Base-by-base conservation (phyloP, 225 moss, liverwort and hornwort species). In the Neckera pumila region DNA sequence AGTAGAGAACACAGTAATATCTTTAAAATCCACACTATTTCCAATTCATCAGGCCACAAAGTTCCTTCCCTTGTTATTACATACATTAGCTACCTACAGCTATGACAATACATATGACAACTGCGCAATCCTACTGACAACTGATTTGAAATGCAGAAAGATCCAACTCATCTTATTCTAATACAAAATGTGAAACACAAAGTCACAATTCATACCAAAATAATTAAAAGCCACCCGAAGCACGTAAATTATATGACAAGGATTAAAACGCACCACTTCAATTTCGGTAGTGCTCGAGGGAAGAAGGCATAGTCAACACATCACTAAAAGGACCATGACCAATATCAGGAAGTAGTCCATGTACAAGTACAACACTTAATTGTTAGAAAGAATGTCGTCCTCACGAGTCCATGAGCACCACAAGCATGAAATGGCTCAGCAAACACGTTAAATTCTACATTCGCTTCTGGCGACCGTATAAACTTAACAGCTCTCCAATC, bases 311-410 rank as follows among this genome's bases (percentile, higher is more conserved):
- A 95, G 76, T 98, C 96, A 89, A 98, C 75, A 96, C 96, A 91
- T 98, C 96, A 90, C 97, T 98, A 83, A 98, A 98, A 76, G 96
- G 97, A n/a, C 97, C 97, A 91, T 98, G 96, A 38, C 97, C 97
- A 62, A 98, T 45, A 86, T 98, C 97, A 89, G 96, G 96, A 87
- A 98, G 97, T 74, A 98, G 92, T 80, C 59, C 89, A 89, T 67
- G 75, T 78, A 79, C 42, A 76, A 85, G 79, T n/a, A 28, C 59
- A 91, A 79, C 51, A 87, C 85, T 49, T 62, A 36, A 76, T 78
- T 74, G 59, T 70, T 56, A 72, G 33, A 75, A 84, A 45, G 71
- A 81, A 38, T 53, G 15, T 54, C 19, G 25, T 56, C 81, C 34
- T 69, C 60, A 89, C 18, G 57, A 76, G 42, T 66, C 51, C 76